Conservation (phyloP, 441 rosid species). For the Erysimum cheiri region DNA sequence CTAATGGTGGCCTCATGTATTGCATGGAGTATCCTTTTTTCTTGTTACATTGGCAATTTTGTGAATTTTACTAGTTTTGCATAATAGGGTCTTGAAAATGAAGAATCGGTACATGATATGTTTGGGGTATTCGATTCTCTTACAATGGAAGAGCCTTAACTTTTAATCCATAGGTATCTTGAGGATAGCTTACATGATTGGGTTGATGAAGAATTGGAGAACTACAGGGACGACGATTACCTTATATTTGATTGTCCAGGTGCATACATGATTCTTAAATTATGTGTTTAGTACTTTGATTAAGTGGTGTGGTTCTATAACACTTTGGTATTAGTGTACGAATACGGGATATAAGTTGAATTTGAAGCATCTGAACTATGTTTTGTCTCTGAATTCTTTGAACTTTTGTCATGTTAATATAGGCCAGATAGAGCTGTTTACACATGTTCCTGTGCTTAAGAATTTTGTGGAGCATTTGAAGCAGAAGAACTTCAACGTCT, state of each 20-base stretch:
- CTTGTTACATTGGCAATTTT: slow-evolving; percentile 2
- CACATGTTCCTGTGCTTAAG: slow-evolving; percentile 89
- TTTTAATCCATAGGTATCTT: slow-evolving; percentile 57
- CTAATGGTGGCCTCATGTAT: slow-evolving; percentile 83
- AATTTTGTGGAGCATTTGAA: slow-evolving; percentile 89
- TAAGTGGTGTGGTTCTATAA: not conserved
- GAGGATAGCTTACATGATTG: slow-evolving; percentile 85
- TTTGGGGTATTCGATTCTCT: not conserved
- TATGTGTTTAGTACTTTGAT: not conserved
- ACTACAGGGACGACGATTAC: slow-evolving; percentile 72
- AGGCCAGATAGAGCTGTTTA: slow-evolving; percentile 95
- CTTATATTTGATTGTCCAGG: slow-evolving; percentile 90
- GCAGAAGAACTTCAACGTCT: slow-evolving; percentile 77
- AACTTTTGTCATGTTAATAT: slow-evolving; percentile 32
- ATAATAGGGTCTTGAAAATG: not conserved
- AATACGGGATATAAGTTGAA: not conserved
- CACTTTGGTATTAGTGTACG: not conserved
- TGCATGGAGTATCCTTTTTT: slow-evolving; percentile 84
- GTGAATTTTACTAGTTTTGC: not conserved
- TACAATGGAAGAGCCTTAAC: slow-evolving; percentile 46
- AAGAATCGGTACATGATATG: not conserved
- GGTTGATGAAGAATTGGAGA: slow-evolving; percentile 86
- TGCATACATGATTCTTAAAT: slow-evolving; percentile 25
- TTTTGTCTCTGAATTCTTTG: not conserved
- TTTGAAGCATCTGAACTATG: not conserved